These are phyloP conservation scores for Mollisia scopiformis DNA, from an alignment of 2,329 filamentous ascomycete species.

Conservation along the genomic window DNA sequence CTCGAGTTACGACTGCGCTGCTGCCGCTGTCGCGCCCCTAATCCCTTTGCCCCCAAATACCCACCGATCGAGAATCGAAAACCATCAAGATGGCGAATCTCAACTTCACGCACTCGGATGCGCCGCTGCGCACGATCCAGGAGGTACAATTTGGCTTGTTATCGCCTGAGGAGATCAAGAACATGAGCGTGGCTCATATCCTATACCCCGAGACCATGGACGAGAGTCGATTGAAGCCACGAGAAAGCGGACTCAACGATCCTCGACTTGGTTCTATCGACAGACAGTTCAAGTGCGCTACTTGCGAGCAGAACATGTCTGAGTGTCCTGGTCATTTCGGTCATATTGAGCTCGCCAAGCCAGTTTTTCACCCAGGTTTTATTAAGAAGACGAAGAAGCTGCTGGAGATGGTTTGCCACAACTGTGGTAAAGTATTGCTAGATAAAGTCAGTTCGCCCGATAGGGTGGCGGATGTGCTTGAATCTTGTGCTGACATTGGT, in stretches of 20 bases:
- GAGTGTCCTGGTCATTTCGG: conserved; percentile 98
- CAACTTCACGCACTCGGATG: conserved; percentile 87
- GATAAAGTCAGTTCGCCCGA: conserved; percentile 90
- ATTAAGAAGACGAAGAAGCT: conserved; percentile 99
- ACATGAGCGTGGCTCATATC: conserved; percentile 95
- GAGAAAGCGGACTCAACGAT: conserved; percentile 91
- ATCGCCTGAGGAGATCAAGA: conserved; percentile 98
- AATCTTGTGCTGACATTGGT: conserved; percentile 62
- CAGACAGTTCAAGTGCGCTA: conserved; percentile 92
- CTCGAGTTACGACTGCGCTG: conserved; percentile 30
- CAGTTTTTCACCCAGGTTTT: conserved; percentile 94
- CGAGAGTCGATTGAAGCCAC: conserved; percentile 87
- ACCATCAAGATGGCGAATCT: conserved; percentile 81
- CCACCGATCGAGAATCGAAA: conserved; percentile 17
- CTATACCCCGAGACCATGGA: conserved; percentile 99
- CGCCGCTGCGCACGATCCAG: conserved; percentile 95
- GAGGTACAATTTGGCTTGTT: conserved; percentile 99
- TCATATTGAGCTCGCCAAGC: conserved; percentile 95
- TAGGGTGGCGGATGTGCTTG: conserved; percentile 55
- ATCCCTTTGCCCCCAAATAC: conserved; percentile 18
- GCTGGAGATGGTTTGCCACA: conserved; percentile 97
- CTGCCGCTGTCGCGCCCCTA: conserved; percentile 20
- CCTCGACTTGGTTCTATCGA: conserved; percentile 96
- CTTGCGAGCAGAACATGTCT: conserved; percentile 92
- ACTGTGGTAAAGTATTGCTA: conserved; percentile 95